Evolutionary conservation across 805 yeast species (phyloP).

Genomic region (Grigorovia humatica): DNA sequence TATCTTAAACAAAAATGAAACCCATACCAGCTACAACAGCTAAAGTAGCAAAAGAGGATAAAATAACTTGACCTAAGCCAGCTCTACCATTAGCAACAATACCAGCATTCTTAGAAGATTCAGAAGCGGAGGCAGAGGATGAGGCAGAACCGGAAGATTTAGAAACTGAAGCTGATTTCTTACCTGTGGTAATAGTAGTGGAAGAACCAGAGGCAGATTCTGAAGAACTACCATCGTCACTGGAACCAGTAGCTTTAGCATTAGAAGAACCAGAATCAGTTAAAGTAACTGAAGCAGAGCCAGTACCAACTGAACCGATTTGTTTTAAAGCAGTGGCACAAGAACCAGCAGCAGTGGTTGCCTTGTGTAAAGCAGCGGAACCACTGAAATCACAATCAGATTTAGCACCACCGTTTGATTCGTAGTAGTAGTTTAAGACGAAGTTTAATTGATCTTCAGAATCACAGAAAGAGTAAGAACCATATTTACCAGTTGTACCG

Average conservation of each 20-base stretch:
- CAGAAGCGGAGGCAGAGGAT: slow-evolving; percentile 1
- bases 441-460: slow-evolving; percentile 55
- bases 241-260: slow-evolving; percentile 4
- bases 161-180: not conserved
- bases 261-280: slow-evolving; percentile 22
- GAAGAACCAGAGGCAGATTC: not conserved
- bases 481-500: slow-evolving; percentile 59
- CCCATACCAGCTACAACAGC: slow-evolving; percentile 6
- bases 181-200: not conserved
- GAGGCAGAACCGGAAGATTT: not conserved
- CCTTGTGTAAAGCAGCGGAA: slow-evolving; percentile 44
- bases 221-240: not conserved
- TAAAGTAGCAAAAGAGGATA: slow-evolving; percentile 3
- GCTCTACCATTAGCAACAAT: slow-evolving; percentile 2
- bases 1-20: slow-evolving; percentile 3
- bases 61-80: slow-evolving; percentile 3
- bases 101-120: slow-evolving; percentile 6
- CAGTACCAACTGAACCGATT: slow-evolving; percentile 66
- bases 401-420: slow-evolving; percentile 32
- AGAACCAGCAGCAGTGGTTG: slow-evolving; percentile 40
- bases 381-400: slow-evolving; percentile 63
- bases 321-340: slow-evolving; percentile 49
- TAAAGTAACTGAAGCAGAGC: slow-evolving; percentile 33
- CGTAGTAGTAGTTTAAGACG: slow-evolving; percentile 55
- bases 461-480: slow-evolving; percentile 64